Evolutionary conservation across 192 early-diverging fungal species (phyloP), one percentile per base, ranked within the genome.

Genomic region (Dimargaris cristalligena): DNA sequence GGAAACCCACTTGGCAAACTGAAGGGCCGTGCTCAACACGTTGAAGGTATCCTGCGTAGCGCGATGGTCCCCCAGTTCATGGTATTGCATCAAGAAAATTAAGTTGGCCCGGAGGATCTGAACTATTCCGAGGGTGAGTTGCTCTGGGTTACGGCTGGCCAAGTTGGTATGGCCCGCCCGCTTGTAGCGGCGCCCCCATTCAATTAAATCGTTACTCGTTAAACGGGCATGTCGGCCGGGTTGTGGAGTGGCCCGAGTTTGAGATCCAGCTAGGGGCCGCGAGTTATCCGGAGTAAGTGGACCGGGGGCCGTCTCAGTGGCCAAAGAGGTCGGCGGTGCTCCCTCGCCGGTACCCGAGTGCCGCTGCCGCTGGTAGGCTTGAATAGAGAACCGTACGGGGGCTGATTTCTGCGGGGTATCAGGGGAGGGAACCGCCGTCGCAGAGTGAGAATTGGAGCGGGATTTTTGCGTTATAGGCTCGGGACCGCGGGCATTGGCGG

Each of bases 121-220:
- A 4, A 56, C 4, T 2, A 56, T 32, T 11, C 23, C 22, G 23
- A 52, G 14, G 23, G 14, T 22, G 2, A n/a, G 51, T 16, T 29
- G 16, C 2, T 16, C 26, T 13, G 51, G 29, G n/a, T 52, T 13
- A 14, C 3, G 22, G 16, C 29, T 52, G 2, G 14, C 2, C 16
- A 22, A 16, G 29, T 52, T 52, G 51, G 22, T 28, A 11, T 33
- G 18, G 54, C 54, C 23, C 29, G 54, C 20, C 16, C 54, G 54
- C 34, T 56, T 56, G 54, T 56, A 56, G 20, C 10, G 54, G 16
- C 31, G 28, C 9, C 32, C 54, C 54, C 54, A 56, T 34, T 33
- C 54, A 52, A 52, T 23, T 18, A 26, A 26, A 14, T 26, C 50
- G 50, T 18, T 26, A 26, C 50, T 52, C 23, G 50, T 52, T 52